Percentiles rank a stretch among this genome's conserved stretches.
Conservation (phyloP, 345 rosid genomes). For the Ailanthus altissimus region DNA sequence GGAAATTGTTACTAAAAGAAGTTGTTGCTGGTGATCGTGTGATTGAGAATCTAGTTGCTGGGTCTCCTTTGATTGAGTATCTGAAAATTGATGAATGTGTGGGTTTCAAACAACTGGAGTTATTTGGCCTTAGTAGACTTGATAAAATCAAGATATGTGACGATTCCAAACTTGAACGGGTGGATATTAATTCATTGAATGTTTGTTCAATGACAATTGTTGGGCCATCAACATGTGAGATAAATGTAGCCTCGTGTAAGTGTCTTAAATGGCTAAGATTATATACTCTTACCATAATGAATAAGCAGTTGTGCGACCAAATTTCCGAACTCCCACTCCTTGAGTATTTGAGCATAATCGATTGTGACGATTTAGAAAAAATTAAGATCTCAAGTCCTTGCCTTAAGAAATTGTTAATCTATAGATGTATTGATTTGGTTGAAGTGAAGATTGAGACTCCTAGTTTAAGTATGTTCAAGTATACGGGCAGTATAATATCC, state of each 20-base stretch:
- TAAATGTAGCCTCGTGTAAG: not conserved
- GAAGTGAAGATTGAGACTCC: not conserved
- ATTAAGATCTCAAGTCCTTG: not conserved
- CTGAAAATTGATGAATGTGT: not conserved
- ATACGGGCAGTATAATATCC: not conserved
- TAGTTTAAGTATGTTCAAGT: not conserved
- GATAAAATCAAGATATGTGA: not conserved
- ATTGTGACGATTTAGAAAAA: not conserved
- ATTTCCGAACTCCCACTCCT: not conserved
- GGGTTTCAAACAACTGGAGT: not conserved
- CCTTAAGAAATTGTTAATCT: not conserved
- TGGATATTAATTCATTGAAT: not conserved
- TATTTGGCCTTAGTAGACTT: not conserved
- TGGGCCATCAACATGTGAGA: not conserved
- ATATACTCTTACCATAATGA: not conserved
- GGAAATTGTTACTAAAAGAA: not conserved
- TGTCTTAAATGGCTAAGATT: not conserved
- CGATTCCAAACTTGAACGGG: not conserved
- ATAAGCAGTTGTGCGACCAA: not conserved
- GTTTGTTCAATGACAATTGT: not conserved
- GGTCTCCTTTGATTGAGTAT: constrained; percentile 3
- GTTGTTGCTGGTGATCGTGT: not conserved
- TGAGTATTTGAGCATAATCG: not conserved
- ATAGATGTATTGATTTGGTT: not conserved
- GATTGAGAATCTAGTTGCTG: not conserved